These are phyloP conservation scores for Aspergillus kassunensis DNA, from an alignment of 495 filamentous ascomycete genomes.

Conservation along the genomic window DNA sequence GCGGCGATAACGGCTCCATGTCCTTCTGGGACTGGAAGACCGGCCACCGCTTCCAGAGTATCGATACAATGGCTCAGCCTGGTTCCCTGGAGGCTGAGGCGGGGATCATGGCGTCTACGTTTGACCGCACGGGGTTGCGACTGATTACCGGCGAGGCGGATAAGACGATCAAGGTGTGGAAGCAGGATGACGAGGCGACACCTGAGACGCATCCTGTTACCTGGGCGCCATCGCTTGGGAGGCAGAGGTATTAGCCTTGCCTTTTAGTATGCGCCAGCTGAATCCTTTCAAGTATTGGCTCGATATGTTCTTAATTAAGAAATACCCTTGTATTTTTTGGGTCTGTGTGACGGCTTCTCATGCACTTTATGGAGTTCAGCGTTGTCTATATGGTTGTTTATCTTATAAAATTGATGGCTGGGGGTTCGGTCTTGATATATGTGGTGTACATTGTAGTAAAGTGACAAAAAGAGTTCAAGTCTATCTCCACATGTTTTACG, in stretches of 20 bases:
- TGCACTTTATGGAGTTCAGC: conserved; percentile 31
- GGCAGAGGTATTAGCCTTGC: conserved; percentile 56
- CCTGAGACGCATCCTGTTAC: conserved; percentile 87
- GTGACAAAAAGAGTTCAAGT: not conserved
- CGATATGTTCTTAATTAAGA: conserved; percentile 10
- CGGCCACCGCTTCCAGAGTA: conserved; percentile 80
- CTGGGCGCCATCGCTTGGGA: conserved; percentile 82
- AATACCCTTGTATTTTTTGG: conserved; percentile 15
- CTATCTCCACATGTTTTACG: no score
- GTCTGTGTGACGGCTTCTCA: conserved; percentile 10
- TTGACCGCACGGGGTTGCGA: conserved; percentile 82
- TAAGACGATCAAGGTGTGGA: conserved; percentile 98
- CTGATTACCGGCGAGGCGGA: conserved; percentile 94
- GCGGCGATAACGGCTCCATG: conserved; percentile 94
- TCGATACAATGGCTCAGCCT: conserved; percentile 89
- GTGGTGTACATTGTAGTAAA: no score
- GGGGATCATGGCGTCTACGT: conserved; percentile 88
- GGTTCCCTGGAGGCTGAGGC: conserved; percentile 91
- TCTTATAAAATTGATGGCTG: no score
- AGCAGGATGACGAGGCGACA: conserved; percentile 82
- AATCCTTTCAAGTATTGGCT: no score
- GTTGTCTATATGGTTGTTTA: conserved; percentile 18
- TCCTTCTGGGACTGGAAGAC: conserved; percentile 99
- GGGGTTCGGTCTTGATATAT: not conserved
- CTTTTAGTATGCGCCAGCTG: no score